Evolutionary conservation across 441 rosid species (phyloP).

Genomic region (Adansonia rubrostipa): DNA sequence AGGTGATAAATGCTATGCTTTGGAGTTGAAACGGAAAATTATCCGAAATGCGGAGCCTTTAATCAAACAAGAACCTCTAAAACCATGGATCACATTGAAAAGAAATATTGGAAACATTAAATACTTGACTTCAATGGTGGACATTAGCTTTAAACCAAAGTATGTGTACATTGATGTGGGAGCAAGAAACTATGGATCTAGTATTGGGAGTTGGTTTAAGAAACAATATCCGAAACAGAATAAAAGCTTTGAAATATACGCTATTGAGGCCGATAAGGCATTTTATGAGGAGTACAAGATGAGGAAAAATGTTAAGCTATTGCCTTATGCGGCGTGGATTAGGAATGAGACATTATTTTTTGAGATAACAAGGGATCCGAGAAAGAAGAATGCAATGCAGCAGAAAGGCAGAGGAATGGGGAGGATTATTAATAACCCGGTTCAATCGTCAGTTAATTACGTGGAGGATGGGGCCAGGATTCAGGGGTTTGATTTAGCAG

Average conservation of each 20-base stretch:
- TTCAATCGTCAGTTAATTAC: constrained; percentile 26
- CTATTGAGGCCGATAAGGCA: constrained; percentile 63
- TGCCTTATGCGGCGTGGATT: constrained; percentile 83
- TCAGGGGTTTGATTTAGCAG: constrained; percentile 68
- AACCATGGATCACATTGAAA: constrained; percentile 73
- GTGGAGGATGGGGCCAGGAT: constrained; percentile 54
- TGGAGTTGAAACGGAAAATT: constrained; percentile 43
- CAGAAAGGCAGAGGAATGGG: constrained; percentile 67
- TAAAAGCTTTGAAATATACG: constrained; percentile 64
- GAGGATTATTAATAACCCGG: constrained; percentile 52
- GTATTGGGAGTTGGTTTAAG: constrained; percentile 77
- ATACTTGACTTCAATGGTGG: constrained; percentile 61
- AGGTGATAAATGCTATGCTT: constrained; percentile 41
- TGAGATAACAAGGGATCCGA: constrained; percentile 59
- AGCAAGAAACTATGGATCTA: constrained; percentile 71
- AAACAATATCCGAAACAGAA: constrained; percentile 76
- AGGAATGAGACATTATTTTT: constrained; percentile 69
- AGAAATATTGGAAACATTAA: constrained; percentile 54
- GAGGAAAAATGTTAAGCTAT: constrained; percentile 48
- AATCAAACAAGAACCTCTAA: constrained; percentile 63
- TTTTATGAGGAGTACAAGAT: constrained; percentile 52
- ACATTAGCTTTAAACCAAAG: constrained; percentile 65
- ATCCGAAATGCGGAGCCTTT: constrained; percentile 57
- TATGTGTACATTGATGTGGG: constrained; percentile 75
- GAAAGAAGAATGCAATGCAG: constrained; percentile 31